Evolutionary conservation across 441 rosid species (phyloP).

Genomic region (Flueggea neowawraea): DNA sequence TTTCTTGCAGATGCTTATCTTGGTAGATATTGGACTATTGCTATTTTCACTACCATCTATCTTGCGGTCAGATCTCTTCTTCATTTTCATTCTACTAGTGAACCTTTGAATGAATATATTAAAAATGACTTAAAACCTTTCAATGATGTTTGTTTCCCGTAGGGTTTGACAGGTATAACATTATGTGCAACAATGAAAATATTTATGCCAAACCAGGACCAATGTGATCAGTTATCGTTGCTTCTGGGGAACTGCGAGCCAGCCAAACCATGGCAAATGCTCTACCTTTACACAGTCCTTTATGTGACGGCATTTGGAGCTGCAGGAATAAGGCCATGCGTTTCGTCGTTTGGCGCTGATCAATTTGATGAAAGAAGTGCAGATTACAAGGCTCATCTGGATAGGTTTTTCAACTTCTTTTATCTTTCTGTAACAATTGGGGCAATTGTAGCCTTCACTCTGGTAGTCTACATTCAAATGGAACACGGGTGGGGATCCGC

Average conservation of each 20-base stretch:
- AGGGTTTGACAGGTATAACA: conserved; percentile 94
- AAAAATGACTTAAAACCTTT: not conserved
- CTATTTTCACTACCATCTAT: conserved; percentile 87
- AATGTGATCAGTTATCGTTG: conserved; percentile 60
- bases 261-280: conserved; percentile 89
- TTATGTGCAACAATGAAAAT: conserved; percentile 58
- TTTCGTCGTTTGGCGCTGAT: conserved; percentile 96
- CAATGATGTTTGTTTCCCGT: conserved; percentile 11
- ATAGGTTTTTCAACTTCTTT: conserved; percentile 94
- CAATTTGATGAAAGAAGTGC: conserved; percentile 86
- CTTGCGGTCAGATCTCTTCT: conserved; percentile 48
- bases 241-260: conserved; percentile 72
- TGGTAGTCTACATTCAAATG: conserved; percentile 86
- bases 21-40: conserved; percentile 93
- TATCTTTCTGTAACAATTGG: conserved; percentile 84
- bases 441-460: conserved; percentile 84
- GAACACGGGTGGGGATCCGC: conserved; percentile 87
- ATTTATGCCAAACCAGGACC: conserved; percentile 60
- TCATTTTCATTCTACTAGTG: not conserved
- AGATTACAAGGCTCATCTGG: conserved; percentile 75
- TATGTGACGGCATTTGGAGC: conserved; percentile 89
- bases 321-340: conserved; percentile 94
- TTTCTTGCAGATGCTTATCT: conserved; percentile 95
- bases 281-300: conserved; percentile 66
- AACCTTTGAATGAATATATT: not conserved